These are phyloP conservation scores for Phialophora verrucosa DNA, from an alignment of 2,329 filamentous ascomycete species.

Conservation along the genomic window DNA sequence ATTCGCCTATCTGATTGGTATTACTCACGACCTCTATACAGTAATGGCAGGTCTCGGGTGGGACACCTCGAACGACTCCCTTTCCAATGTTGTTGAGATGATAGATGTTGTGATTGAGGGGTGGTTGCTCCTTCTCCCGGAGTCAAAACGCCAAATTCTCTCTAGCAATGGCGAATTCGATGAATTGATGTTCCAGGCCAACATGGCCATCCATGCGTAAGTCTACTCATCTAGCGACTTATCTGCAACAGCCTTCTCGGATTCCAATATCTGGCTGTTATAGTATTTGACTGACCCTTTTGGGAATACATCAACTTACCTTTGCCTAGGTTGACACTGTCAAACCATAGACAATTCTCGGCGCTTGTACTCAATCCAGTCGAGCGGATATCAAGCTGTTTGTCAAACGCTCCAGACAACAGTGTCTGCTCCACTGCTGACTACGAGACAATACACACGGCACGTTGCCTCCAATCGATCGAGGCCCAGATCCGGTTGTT, in stretches of 20 bases:
- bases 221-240: constrained; percentile 6
- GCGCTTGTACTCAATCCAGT: constrained; percentile 48
- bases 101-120: constrained; percentile 48
- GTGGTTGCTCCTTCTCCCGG: constrained; percentile 49
- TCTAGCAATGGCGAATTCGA: constrained; percentile 39
- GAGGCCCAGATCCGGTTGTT: constrained; percentile 50
- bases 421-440: constrained; percentile 27
- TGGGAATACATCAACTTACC: not conserved
- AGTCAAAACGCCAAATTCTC: constrained; percentile 44
- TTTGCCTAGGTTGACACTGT: constrained; percentile 44
- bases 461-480: constrained; percentile 47
- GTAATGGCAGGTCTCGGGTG: constrained; percentile 41
- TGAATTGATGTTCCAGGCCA: constrained; percentile 83
- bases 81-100: constrained; percentile 43
- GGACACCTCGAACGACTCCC: constrained; percentile 37
- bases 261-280: not conserved
- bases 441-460: constrained; percentile 49
- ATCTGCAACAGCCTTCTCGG: not conserved
- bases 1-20: constrained; percentile 45
- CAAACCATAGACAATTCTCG: constrained; percentile 50
- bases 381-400: constrained; percentile 50
- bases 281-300: not conserved
- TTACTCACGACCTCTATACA: constrained; percentile 40
- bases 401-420: constrained; percentile 11
- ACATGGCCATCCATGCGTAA: constrained; percentile 69